phyloP scores from a whole-genome alignment of 805 yeast genomes.

The Ogataea ganodermae region DNA sequence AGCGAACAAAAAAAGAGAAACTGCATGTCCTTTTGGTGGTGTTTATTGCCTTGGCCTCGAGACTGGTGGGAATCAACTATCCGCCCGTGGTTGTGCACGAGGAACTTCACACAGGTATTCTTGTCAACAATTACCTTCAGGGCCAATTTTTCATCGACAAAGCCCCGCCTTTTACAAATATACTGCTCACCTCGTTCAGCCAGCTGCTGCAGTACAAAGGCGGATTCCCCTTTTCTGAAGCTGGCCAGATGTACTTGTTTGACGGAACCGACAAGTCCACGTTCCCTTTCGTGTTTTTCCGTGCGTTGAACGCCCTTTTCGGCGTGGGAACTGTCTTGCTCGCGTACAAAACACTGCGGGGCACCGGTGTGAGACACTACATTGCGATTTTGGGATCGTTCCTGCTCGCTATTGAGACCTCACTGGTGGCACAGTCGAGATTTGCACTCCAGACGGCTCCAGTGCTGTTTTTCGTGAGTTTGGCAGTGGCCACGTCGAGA shows the following conservation, averaged over 20 bases:
- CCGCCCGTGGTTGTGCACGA: conserved; percentile 87
- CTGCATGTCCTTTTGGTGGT: conserved; percentile 19
- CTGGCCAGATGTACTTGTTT: conserved; percentile 43
- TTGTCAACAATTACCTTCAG: conserved; percentile 74
- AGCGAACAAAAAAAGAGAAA: conserved; percentile 13
- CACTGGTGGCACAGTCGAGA: conserved; percentile 63
- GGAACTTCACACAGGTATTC: conserved; percentile 90
- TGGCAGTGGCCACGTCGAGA: conserved; percentile 41
- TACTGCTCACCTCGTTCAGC: conserved; percentile 67
- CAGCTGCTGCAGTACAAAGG: conserved; percentile 61
- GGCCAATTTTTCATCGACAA: conserved; percentile 72
- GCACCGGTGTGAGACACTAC: conserved; percentile 51
- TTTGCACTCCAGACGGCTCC: conserved; percentile 49
- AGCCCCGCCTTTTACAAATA: conserved; percentile 78
- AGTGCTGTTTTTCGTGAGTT: conserved; percentile 45
- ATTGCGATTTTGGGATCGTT: conserved; percentile 54
- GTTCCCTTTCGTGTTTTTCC: conserved; percentile 54
- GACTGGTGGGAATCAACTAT: conserved; percentile 56
- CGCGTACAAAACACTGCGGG: conserved; percentile 55
- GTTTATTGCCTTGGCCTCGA: conserved; percentile 49
- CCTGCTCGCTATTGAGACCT: conserved; percentile 62
- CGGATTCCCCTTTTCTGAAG: conserved; percentile 55
- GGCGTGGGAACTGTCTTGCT: conserved; percentile 57
- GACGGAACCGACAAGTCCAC: conserved; percentile 8
- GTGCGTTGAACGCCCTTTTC: conserved; percentile 56